phyloP scores from a whole-genome alignment of 106 monocot genomes.

The Dactylorhiza incarnata region DNA sequence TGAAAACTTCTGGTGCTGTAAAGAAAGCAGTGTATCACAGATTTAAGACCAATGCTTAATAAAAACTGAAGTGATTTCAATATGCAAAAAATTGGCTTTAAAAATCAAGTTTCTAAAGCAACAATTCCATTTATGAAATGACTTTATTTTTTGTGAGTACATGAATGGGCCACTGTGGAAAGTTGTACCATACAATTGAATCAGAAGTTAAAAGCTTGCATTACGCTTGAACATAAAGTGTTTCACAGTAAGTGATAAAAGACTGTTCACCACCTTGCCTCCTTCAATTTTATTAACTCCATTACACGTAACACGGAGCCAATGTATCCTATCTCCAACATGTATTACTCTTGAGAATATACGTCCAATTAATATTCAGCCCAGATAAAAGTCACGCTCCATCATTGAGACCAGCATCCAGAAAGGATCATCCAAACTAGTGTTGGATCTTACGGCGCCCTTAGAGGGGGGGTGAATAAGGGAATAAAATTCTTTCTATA shows the following conservation, averaged over 20 bases:
- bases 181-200: neutral
- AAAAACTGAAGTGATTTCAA: neutral
- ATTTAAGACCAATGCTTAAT: neutral
- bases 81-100: neutral
- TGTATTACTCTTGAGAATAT: conserved; percentile 53
- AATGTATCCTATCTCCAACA: too few relatives aligned
- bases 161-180: neutral
- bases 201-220: too few relatives aligned
- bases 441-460: too few relatives aligned
- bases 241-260: too few relatives aligned
- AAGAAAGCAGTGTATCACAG: neutral
- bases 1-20: neutral
- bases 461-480: too few relatives aligned
- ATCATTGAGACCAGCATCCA: conserved; percentile 99
- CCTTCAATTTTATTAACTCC: too few relatives aligned
- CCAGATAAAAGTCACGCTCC: conserved; percentile 97
- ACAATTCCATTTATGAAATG: neutral
- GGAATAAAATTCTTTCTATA: too few relatives aligned
- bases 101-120: neutral
- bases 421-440: too few relatives aligned
- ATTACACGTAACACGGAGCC: too few relatives aligned
- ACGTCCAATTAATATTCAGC: conserved; percentile 90
- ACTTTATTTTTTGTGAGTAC: neutral
- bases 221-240: too few relatives aligned
- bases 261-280: too few relatives aligned